Conservation (phyloP, 306 rosid species). For the Sechiopsis laciniata region DNA sequence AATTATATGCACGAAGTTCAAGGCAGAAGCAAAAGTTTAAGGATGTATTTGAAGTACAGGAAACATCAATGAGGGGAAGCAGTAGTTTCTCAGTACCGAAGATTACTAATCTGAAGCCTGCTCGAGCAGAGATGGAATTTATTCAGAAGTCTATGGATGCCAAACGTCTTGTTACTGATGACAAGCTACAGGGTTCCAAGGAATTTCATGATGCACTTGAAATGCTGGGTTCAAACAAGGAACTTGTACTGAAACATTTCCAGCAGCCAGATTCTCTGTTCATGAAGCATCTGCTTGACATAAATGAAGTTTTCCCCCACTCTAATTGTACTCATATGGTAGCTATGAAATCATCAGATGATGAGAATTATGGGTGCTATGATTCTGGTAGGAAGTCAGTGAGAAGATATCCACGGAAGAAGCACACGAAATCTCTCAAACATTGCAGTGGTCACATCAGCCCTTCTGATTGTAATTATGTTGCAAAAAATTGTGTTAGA, state of each 20-base stretch:
- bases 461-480: conserved; percentile 42
- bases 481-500: conserved; percentile 34
- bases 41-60: conserved; percentile 88
- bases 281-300: conserved; percentile 74
- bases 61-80: conserved; percentile 51
- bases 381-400: conserved; percentile 41
- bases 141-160: conserved; percentile 84
- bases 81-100: conserved; percentile 39
- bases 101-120: conserved; percentile 37
- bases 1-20: conserved; percentile 49
- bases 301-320: conserved; percentile 42
- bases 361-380: conserved; percentile 33
- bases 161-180: conserved; percentile 68
- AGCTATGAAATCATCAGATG: conserved; percentile 37
- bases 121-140: conserved; percentile 71
- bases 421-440: conserved; percentile 41
- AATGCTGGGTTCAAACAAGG: conserved; percentile 77
- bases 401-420: conserved; percentile 35
- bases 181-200: conserved; percentile 65
- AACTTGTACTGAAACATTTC: conserved; percentile 66
- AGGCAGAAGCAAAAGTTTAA: conserved; percentile 71
- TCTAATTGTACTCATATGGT: conserved; percentile 41
- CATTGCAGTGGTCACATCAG: conserved; percentile 34
- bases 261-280: conserved; percentile 83
- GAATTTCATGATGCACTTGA: conserved; percentile 73